Base-by-base conservation (phyloP, 208 protist species). In the Blechomonas ayalai region DNA sequence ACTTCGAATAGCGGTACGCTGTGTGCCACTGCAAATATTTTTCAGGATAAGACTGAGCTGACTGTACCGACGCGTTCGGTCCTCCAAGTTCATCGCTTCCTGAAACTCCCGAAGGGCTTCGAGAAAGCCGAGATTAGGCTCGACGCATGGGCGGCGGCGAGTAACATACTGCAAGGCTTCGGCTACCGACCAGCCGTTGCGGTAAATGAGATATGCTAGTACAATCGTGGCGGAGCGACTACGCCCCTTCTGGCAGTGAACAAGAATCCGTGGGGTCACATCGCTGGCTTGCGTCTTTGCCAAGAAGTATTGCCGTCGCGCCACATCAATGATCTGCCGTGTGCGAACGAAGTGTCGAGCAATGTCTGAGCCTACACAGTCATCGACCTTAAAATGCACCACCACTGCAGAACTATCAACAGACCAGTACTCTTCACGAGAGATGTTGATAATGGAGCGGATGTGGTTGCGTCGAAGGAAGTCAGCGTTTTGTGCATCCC, bases 231-330 rank as follows among this genome's bases (percentile, higher is more conserved):
- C 67, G 15, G 81, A 91, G 28, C 87, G 82, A 54, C 81, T 91
- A n/a, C 66, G 43, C 1, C 87, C 87, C 42, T 80, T 76, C 42
- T 88, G 82, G 52, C 87, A 95, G 64, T 95, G 82, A 37, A 91
- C 71, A 12, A 94, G 67, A 16, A 91, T 63, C 7, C 67, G 45
- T 3, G 82, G 82, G 16, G 48, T 29, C 3, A 32, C 38, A 0
- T 44, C 41, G 41, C 48, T 25, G 27, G 8, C 29, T 23, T 29
- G 20, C 26, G 42, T 6, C 23, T 59, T 53, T 16, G 59, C 56
- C 22, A 58, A 36, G 46, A 73, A 90, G 59, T 79, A 80, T 22
- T 61, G 45, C 24, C 52, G 52, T 0, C 78, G 64, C 8, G 76
- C 63, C 12, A 46, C 47, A 32, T 88, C 73, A 22, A 93, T 65